phyloP scores from a whole-genome alignment of 139 green algal genomes.

The Pedinophyceae sp. region DNA sequence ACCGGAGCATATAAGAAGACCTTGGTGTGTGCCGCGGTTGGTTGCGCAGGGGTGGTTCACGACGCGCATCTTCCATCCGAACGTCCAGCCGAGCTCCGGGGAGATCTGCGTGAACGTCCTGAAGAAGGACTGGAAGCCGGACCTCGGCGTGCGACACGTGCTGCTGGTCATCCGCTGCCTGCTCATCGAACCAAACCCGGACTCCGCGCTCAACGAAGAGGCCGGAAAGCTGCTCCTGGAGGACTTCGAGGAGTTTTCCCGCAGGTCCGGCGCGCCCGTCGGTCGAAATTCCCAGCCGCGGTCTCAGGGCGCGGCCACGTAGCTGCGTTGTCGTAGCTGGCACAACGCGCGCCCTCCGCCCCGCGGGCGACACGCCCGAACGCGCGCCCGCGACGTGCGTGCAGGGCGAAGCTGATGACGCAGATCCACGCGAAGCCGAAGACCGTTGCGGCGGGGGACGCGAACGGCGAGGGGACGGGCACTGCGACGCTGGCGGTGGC shows the following conservation, averaged over 20 bases:
- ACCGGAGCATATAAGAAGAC: no score
- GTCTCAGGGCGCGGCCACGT: slow-evolving; percentile 59
- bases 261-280: background rate
- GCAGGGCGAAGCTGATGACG: slow-evolving; percentile 69
- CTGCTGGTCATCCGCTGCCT: slow-evolving; percentile 81
- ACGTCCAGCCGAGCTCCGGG: slow-evolving; percentile 57
- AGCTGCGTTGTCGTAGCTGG: no score
- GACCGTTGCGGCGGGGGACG: no score
- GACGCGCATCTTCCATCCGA: slow-evolving; percentile 95
- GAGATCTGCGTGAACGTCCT: slow-evolving; percentile 98
- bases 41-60: slow-evolving; percentile 71
- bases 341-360: no score
- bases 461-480: no score
- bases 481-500: no score
- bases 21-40: no score
- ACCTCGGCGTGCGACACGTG: slow-evolving; percentile 70
- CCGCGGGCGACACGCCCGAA: no score
- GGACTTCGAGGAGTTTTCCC: slow-evolving; percentile 36
- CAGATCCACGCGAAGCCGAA: slow-evolving; percentile 58
- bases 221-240: slow-evolving; percentile 86
- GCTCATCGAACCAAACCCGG: slow-evolving; percentile 89
- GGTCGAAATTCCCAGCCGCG: slow-evolving; percentile 10
- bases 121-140: slow-evolving; percentile 84
- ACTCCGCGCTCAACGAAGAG: slow-evolving; percentile 94
- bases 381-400: no score